These are phyloP conservation scores for Eimeria necatrix DNA, from an alignment of 169 alveolate species.

Conservation along the genomic window DNA sequence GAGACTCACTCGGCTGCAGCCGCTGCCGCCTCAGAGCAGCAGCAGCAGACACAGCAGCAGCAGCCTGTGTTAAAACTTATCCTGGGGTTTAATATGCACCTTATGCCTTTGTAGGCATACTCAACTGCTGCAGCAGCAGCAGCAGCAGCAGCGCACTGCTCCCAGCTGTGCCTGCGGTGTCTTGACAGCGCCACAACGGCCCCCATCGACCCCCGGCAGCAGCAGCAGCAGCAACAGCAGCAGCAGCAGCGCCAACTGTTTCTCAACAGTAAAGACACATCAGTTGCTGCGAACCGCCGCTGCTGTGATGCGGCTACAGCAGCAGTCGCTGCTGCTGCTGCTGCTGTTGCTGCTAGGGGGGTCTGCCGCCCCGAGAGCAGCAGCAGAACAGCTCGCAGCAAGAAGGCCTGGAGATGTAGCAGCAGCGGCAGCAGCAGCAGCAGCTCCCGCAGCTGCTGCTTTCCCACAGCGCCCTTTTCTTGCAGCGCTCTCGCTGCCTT, in stretches of 20 bases:
- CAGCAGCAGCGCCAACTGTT: background rate
- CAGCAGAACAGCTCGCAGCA: slow-evolving; percentile 46
- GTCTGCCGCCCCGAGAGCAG: slow-evolving; percentile 4
- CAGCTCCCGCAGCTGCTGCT: background rate
- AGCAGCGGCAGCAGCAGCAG: background rate
- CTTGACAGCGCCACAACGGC: background rate
- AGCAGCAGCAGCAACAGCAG: slow-evolving; percentile 42
- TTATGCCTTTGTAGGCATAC: background rate
- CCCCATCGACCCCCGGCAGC: background rate
- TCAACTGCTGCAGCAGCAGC: background rate
- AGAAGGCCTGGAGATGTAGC: background rate
- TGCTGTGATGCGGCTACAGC: slow-evolving; percentile 33
- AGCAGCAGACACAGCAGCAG: background rate
- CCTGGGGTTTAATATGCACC: background rate
- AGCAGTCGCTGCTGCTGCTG: slow-evolving; percentile 48
- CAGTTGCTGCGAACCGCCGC: background rate
- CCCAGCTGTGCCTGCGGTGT: slow-evolving; percentile 12
- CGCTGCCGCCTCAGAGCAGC: slow-evolving; percentile 24
- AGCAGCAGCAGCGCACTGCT: background rate
- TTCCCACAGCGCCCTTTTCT: background rate
- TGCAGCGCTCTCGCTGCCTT: background rate
- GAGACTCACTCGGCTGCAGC: background rate
- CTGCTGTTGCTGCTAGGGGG: slow-evolving; percentile 17
- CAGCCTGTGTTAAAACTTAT: background rate
- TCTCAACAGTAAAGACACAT: background rate